Evolutionary conservation across 768 basidiomycete species (phyloP).

Genomic region (button mushroom (Agaricus bisporus)): DNA sequence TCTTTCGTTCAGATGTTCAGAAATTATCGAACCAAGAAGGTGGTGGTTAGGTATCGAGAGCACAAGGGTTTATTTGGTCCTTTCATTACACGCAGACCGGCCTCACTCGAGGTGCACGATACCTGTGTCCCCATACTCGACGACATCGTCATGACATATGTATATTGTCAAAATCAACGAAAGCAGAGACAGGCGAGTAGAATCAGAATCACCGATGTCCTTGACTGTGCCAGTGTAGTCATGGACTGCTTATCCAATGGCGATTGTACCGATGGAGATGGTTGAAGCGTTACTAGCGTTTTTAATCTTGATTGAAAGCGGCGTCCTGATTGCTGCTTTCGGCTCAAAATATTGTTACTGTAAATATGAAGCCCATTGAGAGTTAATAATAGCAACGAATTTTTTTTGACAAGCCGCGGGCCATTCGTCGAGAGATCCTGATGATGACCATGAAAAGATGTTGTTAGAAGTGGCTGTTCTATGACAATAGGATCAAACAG

Average conservation of each 20-base stretch:
- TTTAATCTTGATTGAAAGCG: not conserved
- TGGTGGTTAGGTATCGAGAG: conserved; percentile 14
- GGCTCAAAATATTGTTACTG: too few relatives aligned
- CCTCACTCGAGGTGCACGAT: conserved; percentile 21
- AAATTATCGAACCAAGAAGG: conserved; percentile 15
- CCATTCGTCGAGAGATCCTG: too few relatives aligned
- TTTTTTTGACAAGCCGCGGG: too few relatives aligned
- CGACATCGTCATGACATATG: conserved; percentile 23
- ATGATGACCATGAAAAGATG: too few relatives aligned
- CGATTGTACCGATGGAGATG: not conserved
- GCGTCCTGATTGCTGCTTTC: too few relatives aligned
- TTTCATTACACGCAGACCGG: conserved; percentile 5
- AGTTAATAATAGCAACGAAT: too few relatives aligned
- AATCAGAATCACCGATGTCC: too few relatives aligned
- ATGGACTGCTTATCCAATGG: not conserved
- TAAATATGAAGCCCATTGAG: too few relatives aligned
- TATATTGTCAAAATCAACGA: conserved; percentile 23
- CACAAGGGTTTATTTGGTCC: conserved; percentile 2
- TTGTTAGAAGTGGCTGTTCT: conserved; percentile 1
- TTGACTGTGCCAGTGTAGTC: not conserved
- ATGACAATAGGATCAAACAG: conserved; percentile 4
- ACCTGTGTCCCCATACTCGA: conserved; percentile 22
- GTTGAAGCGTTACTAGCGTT: not conserved
- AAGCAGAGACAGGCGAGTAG: conserved; percentile 16
- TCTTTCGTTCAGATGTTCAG: conserved; percentile 11